Base-by-base conservation (phyloP, 441 rosid genomes). In the Adansonia madagascariensis region DNA sequence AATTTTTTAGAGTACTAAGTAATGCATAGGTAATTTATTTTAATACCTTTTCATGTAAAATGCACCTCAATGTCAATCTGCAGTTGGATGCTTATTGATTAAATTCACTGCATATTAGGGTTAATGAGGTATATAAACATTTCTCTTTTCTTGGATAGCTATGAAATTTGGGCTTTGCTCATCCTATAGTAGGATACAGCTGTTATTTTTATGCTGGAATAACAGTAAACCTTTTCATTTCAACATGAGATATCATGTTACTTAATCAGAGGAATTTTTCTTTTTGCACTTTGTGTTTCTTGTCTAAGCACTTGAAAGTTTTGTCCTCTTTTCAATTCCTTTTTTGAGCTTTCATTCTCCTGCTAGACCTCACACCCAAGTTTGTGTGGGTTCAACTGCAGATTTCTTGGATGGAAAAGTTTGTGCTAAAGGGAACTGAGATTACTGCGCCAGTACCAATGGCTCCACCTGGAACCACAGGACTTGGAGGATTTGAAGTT, bases 321-420 rank as follows among this genome's bases (percentile, higher is more conserved):
- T 67, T 47, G 41, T 35, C 41, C 50, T 9, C 43, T 72, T 53
- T 63, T 65, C 50, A 63, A 71, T n/a, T 71, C 50, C 41, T 59
- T 66, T 8, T 50, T 22, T 61, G 50, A 43, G 35, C 22, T 70
- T 53, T 44, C 20, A 47, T n/a, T 41, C 52, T 76, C 71, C 43
- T 65, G 43, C 9, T 69, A 57, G 69, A 44, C 60, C 35, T 82
- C 47, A 62, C 64, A 52, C 41, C 10, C 20, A 4, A 52, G 67
- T 78, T 63, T 66, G 49, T 75, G 15, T 82, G 70, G 41, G 41
- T 4, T 71, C n/a, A 53, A 78, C 31, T 83, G 84, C 86, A 96
- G 99, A 96, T 96, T 78, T 96, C 99, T 0, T 96, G 99, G 99
- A 94, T 94, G 99, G 96, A 96, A 77, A 96, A 96, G 82, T 96